Conservation (phyloP, 2,329 filamentous ascomycete species). For the Penicillium brasilianum region DNA sequence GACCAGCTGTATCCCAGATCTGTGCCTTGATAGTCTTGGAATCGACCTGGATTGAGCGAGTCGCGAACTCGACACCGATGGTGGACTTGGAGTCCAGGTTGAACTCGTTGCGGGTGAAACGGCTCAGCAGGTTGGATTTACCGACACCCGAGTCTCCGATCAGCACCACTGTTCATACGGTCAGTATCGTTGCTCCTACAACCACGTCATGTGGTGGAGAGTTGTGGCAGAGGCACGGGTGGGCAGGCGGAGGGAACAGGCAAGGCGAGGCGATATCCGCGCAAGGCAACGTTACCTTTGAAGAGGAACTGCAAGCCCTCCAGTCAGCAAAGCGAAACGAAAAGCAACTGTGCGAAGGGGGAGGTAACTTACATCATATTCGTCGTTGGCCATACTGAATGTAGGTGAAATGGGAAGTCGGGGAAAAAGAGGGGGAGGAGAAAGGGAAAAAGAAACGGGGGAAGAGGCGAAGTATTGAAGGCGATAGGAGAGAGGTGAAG, state of each 20-base stretch:
- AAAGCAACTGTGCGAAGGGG: slow-evolving; percentile 1
- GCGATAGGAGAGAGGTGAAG: slow-evolving; percentile 30
- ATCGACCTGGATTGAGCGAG: slow-evolving; percentile 97
- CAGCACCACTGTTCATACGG: slow-evolving; percentile 74
- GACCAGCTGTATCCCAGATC: slow-evolving; percentile 99
- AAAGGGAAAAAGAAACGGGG: slow-evolving; percentile 23
- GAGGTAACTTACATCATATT: slow-evolving; percentile 86
- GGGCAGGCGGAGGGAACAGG: slow-evolving; percentile 22
- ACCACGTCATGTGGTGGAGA: not conserved
- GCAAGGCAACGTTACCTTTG: slow-evolving; percentile 72
- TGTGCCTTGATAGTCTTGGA: slow-evolving; percentile 99
- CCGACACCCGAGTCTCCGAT: slow-evolving; percentile 99
- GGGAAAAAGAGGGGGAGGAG: slow-evolving; percentile 17
- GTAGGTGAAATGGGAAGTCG: not conserved
- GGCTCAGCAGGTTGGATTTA: slow-evolving; percentile 99
- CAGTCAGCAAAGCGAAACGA: slow-evolving; percentile 38
- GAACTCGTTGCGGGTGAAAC: slow-evolving; percentile 99
- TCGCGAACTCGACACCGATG: slow-evolving; percentile 99
- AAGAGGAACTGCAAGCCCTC: slow-evolving; percentile 79
- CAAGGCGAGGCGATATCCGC: slow-evolving; percentile 25
- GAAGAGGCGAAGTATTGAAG: slow-evolving; percentile 19
- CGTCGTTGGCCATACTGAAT: slow-evolving; percentile 91
- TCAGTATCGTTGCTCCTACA: slow-evolving; percentile 23
- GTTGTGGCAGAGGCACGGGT: slow-evolving; percentile 9
- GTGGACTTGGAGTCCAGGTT: slow-evolving; percentile 99